A percentile compares a stretch with the other conserved stretches of the same genome.
Evolutionary conservation across 345 rosid species (phyloP).

Genomic region (Erucastrum elatum): DNA sequence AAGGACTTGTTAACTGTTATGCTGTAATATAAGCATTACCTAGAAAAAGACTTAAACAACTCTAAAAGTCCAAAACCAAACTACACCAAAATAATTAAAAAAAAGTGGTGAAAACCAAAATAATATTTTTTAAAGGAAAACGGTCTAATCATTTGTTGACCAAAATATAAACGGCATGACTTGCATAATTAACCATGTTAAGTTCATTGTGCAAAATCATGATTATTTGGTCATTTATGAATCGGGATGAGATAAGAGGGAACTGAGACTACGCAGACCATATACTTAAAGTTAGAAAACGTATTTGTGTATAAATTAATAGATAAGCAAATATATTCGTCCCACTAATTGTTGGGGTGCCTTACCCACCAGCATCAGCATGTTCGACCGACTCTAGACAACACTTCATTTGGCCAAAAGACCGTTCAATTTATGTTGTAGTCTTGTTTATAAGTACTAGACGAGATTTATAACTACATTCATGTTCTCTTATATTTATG

Average conservation of each 20-base stretch:
- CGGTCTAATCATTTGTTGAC: slow-evolving; percentile 20
- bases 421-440: background rate
- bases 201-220: background rate
- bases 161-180: slow-evolving; percentile 14
- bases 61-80: background rate
- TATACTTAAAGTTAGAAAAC: background rate
- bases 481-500: background rate
- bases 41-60: background rate
- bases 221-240: slow-evolving; percentile 21
- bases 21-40: slow-evolving; percentile 2
- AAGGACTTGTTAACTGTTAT: slow-evolving; percentile 4
- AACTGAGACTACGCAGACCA: slow-evolving; percentile 15
- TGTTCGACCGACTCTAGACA: slow-evolving; percentile 26
- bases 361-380: slow-evolving; percentile 29
- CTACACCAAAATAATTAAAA: background rate
- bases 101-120: too few species aligned
- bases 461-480: background rate
- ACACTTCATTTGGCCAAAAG: slow-evolving; percentile 7
- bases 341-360: slow-evolving; percentile 26
- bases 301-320: background rate
- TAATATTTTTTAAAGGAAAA: background rate
- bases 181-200: slow-evolving; percentile 15
- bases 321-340: background rate
- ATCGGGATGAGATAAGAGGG: slow-evolving; percentile 13
- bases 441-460: background rate